A percentile compares a stretch with the other conserved stretches of the same genome.
phyloP scores from a whole-genome alignment of 2,329 filamentous ascomycete species.

The Colletotrichum paranaense region DNA sequence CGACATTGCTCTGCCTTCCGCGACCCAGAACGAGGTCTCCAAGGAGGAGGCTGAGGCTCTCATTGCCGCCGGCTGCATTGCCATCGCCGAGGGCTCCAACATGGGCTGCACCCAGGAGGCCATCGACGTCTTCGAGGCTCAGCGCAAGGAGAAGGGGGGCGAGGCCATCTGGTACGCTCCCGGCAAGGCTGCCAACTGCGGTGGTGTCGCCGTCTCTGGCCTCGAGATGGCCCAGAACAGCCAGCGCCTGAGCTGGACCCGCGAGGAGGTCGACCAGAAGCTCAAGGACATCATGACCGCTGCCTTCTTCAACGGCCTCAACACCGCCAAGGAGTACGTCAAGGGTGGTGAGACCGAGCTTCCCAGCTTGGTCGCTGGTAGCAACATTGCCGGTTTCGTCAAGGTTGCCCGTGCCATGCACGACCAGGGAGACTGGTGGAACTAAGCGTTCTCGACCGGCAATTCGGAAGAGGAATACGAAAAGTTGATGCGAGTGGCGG shows the following conservation, averaged over 20 bases:
- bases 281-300: conserved; percentile 95
- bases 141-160: conserved; percentile 75
- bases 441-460: conserved; percentile 22
- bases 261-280: conserved; percentile 90
- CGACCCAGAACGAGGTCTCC: conserved; percentile 97
- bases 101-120: conserved; percentile 98
- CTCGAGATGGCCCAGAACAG: conserved; percentile 99
- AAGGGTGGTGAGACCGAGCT: conserved; percentile 82
- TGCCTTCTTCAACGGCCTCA: conserved; percentile 89
- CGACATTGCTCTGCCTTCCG: conserved; percentile 91
- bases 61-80: conserved; percentile 79
- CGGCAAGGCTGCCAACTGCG: conserved; percentile 96
- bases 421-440: conserved; percentile 96
- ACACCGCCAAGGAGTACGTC: conserved; percentile 91
- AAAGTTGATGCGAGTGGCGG: neutral
- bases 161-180: conserved; percentile 93
- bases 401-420: conserved; percentile 96
- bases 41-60: conserved; percentile 89
- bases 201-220: conserved; percentile 96
- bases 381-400: conserved; percentile 97
- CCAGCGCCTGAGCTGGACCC: conserved; percentile 84
- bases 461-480: neutral
- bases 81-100: conserved; percentile 97
- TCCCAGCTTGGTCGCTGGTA: conserved; percentile 90
- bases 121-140: conserved; percentile 90